Evolutionary conservation across 2,329 filamentous ascomycete species (phyloP).

Genomic region (Dactylonectria macrodidyma): DNA sequence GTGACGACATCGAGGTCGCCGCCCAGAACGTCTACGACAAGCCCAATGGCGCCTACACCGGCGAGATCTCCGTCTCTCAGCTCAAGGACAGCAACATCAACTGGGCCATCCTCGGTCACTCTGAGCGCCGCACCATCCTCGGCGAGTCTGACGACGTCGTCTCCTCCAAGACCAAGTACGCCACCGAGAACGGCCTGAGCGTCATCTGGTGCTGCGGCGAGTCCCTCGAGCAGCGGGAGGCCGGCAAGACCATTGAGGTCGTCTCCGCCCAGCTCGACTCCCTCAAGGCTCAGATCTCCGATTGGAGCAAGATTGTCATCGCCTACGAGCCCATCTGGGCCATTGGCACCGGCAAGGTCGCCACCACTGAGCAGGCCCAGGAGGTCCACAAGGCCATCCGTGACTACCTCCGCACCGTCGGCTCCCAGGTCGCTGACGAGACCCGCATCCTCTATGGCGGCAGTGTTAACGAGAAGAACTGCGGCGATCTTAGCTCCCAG

Average conservation of each 20-base stretch:
- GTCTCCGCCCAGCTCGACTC: constrained; percentile 89
- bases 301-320: constrained; percentile 96
- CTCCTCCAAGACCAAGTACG: constrained; percentile 94
- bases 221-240: constrained; percentile 92
- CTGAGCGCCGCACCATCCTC: constrained; percentile 92
- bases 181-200: constrained; percentile 86
- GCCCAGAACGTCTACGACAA: constrained; percentile 98
- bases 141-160: constrained; percentile 89
- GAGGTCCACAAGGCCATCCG: constrained; percentile 95
- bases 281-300: constrained; percentile 80
- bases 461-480: constrained; percentile 98
- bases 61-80: constrained; percentile 94
- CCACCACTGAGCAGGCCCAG: constrained; percentile 90
- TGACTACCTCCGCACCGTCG: constrained; percentile 85
- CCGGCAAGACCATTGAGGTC: constrained; percentile 86
- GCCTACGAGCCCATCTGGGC: constrained; percentile 99
- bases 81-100: constrained; percentile 89
- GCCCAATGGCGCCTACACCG: constrained; percentile 96
- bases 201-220: constrained; percentile 99
- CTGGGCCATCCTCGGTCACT: constrained; percentile 95
- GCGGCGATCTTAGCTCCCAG: constrained; percentile 91
- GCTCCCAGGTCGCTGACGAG: constrained; percentile 82
- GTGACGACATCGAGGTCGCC: constrained; percentile 84
- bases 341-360: constrained; percentile 94
- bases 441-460: constrained; percentile 97